Evolutionary conservation across 106 monocot species (phyloP).

Genomic region (Phalaenopsis equestris): DNA sequence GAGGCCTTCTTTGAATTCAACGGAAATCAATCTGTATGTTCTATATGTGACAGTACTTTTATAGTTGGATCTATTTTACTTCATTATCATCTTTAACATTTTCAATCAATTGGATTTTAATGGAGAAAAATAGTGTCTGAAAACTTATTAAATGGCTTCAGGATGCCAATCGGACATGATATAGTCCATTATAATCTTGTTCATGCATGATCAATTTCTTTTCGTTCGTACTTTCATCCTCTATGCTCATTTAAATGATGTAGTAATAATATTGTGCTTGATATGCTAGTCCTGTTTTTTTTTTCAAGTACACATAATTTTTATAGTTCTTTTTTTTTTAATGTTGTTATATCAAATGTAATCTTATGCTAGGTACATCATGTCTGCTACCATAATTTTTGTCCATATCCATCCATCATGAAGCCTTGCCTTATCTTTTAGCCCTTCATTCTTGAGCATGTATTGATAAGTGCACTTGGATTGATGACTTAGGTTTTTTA

Average conservation of each 20-base stretch:
- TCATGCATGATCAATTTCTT: background rate
- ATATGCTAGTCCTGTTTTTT: background rate
- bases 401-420: background rate
- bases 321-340: background rate
- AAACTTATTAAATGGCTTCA: background rate
- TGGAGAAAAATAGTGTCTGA: background rate
- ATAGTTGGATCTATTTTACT: background rate
- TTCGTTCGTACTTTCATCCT: background rate
- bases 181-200: background rate
- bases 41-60: background rate
- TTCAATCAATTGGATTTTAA: background rate
- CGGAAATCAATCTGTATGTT: conserved; percentile 80
- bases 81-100: background rate
- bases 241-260: background rate
- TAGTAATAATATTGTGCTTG: background rate
- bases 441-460: background rate
- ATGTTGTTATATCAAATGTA: background rate
- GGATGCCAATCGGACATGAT: background rate
- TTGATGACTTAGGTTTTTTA: background rate
- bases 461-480: background rate
- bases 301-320: background rate
- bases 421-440: background rate
- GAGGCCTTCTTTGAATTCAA: conserved; percentile 93
- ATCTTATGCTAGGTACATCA: background rate
- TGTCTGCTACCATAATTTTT: background rate